Evolutionary conservation across 2,329 filamentous ascomycete genomes (phyloP).

Genomic region (Aureobasidium sp.): DNA sequence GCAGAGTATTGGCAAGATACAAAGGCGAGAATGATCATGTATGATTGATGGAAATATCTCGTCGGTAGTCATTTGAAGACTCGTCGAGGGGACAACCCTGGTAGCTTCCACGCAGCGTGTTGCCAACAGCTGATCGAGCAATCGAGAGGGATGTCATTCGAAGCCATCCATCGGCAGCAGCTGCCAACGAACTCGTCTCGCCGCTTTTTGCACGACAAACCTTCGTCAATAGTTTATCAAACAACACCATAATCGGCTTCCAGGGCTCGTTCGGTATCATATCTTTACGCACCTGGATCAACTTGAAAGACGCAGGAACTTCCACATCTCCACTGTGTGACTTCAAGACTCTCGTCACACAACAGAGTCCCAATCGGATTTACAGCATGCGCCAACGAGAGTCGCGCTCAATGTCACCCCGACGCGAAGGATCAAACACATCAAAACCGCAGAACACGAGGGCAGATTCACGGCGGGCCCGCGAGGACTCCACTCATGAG

Average conservation of each 20-base stretch:
- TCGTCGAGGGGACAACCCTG: background rate
- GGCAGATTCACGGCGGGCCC: background rate
- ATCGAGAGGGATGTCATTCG: background rate
- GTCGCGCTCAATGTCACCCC: background rate
- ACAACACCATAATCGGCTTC: background rate
- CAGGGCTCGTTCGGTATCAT: background rate
- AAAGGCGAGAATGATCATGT: background rate
- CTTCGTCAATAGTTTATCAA: background rate
- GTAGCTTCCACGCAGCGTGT: background rate
- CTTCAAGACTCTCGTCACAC: background rate
- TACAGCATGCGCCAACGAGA: background rate
- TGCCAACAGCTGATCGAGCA: background rate
- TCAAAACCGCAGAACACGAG: background rate
- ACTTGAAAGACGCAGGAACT: background rate
- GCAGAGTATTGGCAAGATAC: background rate
- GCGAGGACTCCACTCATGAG: background rate
- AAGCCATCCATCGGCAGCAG: background rate
- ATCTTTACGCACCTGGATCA: background rate
- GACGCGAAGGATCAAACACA: background rate
- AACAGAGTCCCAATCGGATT: background rate
- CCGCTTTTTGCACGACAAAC: background rate
- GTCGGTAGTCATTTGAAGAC: background rate
- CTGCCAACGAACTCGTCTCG: background rate
- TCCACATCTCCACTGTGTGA: background rate
- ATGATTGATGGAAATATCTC: background rate